A percentile compares a stretch with the other conserved stretches of the same genome.
Conservation (phyloP, 805 yeast genomes). For the Clavispora fructus region DNA sequence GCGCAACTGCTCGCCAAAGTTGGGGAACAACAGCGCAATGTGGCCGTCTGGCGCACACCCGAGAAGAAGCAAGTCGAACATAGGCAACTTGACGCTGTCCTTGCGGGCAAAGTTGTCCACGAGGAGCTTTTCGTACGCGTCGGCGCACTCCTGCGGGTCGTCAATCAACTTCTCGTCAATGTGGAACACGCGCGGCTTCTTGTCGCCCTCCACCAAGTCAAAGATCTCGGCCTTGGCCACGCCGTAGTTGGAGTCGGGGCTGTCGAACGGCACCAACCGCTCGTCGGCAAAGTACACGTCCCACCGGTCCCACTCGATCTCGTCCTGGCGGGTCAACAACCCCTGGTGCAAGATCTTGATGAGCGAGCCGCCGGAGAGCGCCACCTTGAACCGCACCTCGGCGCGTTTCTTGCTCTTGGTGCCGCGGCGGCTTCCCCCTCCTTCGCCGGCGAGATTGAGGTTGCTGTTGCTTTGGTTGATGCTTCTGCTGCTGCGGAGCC, state of each 20-base stretch:
- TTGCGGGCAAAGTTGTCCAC: slow-evolving; percentile 91
- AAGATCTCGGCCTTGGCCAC: slow-evolving; percentile 76
- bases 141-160: slow-evolving; percentile 92
- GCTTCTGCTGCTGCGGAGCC: slow-evolving; percentile 13
- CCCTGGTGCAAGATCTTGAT: slow-evolving; percentile 86
- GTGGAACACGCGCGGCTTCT: slow-evolving; percentile 71
- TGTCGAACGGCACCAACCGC: slow-evolving; percentile 82
- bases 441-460: slow-evolving; percentile 8
- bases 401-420: slow-evolving; percentile 46
- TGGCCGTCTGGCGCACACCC: slow-evolving; percentile 99
- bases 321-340: slow-evolving; percentile 59
- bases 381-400: slow-evolving; percentile 78
- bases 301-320: slow-evolving; percentile 90
- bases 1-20: slow-evolving; percentile 74
- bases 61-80: slow-evolving; percentile 82
- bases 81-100: slow-evolving; percentile 92
- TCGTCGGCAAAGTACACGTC: slow-evolving; percentile 96
- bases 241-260: slow-evolving; percentile 86
- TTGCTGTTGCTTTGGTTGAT: slow-evolving; percentile 10
- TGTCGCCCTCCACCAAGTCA: slow-evolving; percentile 54
- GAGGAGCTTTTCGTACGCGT: slow-evolving; percentile 78
- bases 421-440: slow-evolving; percentile 9
- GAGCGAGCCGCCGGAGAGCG: slow-evolving; percentile 89
- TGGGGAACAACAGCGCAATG: slow-evolving; percentile 93
- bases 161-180: slow-evolving; percentile 70